Base-by-base conservation (phyloP, 345 rosid genomes). In the Eucalyptus regnans region DNA sequence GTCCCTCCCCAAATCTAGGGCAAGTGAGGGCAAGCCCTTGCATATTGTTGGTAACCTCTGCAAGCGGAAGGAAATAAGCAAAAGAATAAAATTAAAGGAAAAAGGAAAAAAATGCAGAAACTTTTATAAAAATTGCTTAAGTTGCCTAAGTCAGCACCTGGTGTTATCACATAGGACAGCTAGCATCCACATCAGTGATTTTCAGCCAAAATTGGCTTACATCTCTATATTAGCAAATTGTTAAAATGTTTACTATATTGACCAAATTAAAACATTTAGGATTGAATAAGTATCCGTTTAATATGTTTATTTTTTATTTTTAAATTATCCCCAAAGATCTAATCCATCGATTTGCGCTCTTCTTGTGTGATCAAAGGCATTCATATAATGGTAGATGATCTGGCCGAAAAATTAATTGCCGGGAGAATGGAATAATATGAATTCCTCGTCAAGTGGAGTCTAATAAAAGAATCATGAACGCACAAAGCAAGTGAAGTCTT, bases 91-190 rank as follows among this genome's bases (percentile, higher is more conserved):
- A 56, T 56, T 56, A 4, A 56, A 56, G 62, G 6, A 56, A 56
- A 22, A 23, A 23, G 12, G 5, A 23, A 56, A 52, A 56, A 23
- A 22, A 23, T 56, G 11, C 3, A 52, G 4, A 52, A 23, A 4
- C 8, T 22, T 56, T 56, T 56, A 5, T 56, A 56, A 56, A 56
- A 56, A 4, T 23, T 56, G 27, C 62, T 22, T 56, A 23, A 56
- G 27, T 56, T 56, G 29, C 27, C 2, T 23, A 56, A 23, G 62
- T 56, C 5, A 23, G 12, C 12, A 8, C 11, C 12, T 8, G 0
- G 11, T 12, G 0, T 4, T 56, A 56, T 9, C 62, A 56, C 5
- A 6, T 56, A 56, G 62, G 29, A 10, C 0, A 56, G 0, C 5
- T 0, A 23, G 0, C 5, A 8, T 56, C 29, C 1, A 56, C 10